phyloP scores from a whole-genome alignment of 208 protist species.

The Jaenimonas drosophilae region DNA sequence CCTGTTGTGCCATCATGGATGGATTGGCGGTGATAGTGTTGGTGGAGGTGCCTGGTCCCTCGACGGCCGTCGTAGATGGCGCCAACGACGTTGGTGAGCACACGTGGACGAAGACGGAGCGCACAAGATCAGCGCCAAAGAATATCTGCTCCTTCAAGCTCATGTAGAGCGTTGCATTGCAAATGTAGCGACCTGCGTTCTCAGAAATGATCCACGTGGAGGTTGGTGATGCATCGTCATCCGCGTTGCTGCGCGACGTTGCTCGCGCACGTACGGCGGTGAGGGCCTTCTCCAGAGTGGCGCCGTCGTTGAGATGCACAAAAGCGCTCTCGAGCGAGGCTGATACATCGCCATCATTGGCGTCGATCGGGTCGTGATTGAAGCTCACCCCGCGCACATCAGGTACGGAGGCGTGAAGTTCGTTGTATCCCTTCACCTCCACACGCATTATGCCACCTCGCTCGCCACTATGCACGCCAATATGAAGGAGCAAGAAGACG shows the following conservation, averaged over 20 bases:
- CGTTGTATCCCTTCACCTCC: conserved; percentile 59
- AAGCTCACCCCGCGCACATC: conserved; percentile 29
- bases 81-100: conserved; percentile 7
- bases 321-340: conserved; percentile 30
- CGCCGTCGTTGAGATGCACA: too few species aligned
- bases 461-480: conserved; percentile 42
- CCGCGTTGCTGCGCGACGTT: background rate
- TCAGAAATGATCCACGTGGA: conserved; percentile 29
- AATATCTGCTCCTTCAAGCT: conserved; percentile 33
- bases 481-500: conserved; percentile 36
- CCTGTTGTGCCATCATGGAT: too few species aligned
- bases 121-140: conserved; percentile 12
- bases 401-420: conserved; percentile 29
- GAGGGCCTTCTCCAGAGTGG: background rate
- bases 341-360: conserved; percentile 14
- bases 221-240: background rate
- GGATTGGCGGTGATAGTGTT: too few species aligned
- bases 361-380: conserved; percentile 37
- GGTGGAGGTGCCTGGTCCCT: too few species aligned
- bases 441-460: conserved; percentile 26
- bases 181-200: conserved; percentile 60
- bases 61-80: too few species aligned
- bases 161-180: conserved; percentile 60
- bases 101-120: conserved; percentile 17
- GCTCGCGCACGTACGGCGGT: background rate